These are phyloP conservation scores for Bacidia gigantensis DNA, from an alignment of 495 filamentous ascomycete genomes.

Conservation along the genomic window DNA sequence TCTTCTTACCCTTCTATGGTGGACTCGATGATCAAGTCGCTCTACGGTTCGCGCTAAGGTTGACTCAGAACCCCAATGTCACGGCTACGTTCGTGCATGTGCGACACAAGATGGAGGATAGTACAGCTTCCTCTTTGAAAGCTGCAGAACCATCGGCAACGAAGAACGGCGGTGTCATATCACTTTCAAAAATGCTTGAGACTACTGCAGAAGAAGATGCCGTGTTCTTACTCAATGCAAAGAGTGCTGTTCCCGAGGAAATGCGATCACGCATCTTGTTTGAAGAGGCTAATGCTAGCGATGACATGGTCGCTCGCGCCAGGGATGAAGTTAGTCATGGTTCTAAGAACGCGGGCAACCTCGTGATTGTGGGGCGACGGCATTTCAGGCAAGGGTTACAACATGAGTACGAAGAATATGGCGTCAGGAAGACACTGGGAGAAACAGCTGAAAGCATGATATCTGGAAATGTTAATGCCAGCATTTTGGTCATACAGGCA, in stretches of 20 bases:
- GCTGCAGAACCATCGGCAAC: neutral
- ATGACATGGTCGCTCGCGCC: constrained; percentile 25
- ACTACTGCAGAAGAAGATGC: constrained; percentile 30
- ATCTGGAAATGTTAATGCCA: constrained; percentile 47
- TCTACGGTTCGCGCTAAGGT: constrained; percentile 64
- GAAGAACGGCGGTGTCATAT: neutral
- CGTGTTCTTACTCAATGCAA: constrained; percentile 47
- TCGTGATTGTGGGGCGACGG: constrained; percentile 61
- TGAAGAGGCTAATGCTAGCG: neutral
- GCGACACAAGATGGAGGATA: constrained; percentile 8
- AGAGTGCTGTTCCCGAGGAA: constrained; percentile 45
- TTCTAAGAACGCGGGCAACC: constrained; percentile 58
- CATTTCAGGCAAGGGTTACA: constrained; percentile 3
- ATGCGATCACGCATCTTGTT: constrained; percentile 51
- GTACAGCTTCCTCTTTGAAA: constrained; percentile 15
- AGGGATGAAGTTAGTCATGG: constrained; percentile 46
- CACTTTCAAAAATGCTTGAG: neutral
- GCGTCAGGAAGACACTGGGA: constrained; percentile 52
- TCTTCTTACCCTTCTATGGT: constrained; percentile 81
- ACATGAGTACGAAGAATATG: constrained; percentile 22
- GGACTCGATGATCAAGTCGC: constrained; percentile 74
- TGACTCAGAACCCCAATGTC: constrained; percentile 62
- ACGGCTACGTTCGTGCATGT: constrained; percentile 57
- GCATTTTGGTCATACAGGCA: constrained; percentile 69
- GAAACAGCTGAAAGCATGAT: constrained; percentile 50